Percentiles rank a stretch among this genome's conserved stretches.
Evolutionary conservation across 2,329 filamentous ascomycete genomes (phyloP).

Genomic region (Fonsecaea multimorphosa): DNA sequence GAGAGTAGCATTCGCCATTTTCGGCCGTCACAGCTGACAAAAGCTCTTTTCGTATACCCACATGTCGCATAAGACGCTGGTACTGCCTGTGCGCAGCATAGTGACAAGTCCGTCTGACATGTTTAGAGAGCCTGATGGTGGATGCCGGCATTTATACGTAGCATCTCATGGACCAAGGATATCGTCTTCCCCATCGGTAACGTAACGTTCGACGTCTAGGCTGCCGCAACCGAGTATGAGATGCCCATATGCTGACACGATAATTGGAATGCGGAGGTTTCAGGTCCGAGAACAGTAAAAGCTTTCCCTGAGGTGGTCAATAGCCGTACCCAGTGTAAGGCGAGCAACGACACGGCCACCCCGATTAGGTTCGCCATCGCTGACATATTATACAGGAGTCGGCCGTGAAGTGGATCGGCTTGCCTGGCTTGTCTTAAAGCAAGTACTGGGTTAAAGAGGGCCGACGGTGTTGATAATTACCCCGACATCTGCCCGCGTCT

Average conservation of each 20-base stretch:
- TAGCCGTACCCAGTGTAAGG: not conserved
- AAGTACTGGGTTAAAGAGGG: not conserved
- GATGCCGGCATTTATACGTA: not conserved
- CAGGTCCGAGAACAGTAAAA: not conserved
- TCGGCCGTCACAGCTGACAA: not conserved
- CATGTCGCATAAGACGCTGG: not conserved
- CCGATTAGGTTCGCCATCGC: not conserved
- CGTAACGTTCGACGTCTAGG: not conserved
- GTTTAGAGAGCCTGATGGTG: not conserved
- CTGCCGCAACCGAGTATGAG: not conserved
- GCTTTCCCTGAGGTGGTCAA: not conserved
- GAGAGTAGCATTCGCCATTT: not conserved
- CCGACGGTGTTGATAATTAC: not conserved
- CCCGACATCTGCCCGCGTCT: not conserved
- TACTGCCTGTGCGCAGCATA: not conserved
- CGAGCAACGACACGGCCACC: not conserved
- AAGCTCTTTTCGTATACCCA: not conserved
- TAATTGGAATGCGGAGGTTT: not conserved
- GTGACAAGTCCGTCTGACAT: not conserved
- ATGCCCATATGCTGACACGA: not conserved
- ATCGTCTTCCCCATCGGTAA: not conserved
- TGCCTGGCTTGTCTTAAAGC: not conserved
- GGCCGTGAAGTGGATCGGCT: not conserved
- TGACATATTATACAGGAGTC: not conserved
- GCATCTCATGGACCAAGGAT: not conserved